phyloP scores from a whole-genome alignment of 306 rosid species.

The Urtica urens region DNA sequence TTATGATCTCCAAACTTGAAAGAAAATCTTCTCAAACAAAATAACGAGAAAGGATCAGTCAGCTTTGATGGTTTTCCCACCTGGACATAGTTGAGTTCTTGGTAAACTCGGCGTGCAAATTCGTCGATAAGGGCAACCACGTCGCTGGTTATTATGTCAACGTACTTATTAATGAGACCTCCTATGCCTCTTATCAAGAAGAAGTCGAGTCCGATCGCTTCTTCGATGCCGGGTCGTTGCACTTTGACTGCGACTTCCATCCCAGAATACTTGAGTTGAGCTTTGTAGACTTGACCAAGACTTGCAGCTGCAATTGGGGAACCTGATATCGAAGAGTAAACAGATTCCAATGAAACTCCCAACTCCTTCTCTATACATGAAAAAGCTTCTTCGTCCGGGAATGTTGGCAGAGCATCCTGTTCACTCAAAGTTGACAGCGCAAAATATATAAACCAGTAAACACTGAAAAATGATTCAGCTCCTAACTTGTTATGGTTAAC shows the following conservation, averaged over 20 bases:
- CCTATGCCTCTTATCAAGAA: constrained; percentile 72
- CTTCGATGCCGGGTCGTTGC: constrained; percentile 90
- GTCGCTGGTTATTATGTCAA: constrained; percentile 64
- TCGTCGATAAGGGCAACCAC: constrained; percentile 83
- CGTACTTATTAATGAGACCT: constrained; percentile 65
- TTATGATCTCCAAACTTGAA: constrained; percentile 68
- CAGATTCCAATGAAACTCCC: constrained; percentile 54
- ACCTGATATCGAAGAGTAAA: constrained; percentile 59
- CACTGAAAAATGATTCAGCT: not conserved
- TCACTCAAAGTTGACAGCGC: constrained; percentile 12
- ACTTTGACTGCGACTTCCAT: constrained; percentile 81
- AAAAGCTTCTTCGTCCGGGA: constrained; percentile 78
- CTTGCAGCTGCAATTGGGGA: constrained; percentile 94
- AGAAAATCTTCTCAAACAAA: constrained; percentile 15
- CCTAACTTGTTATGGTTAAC: no score
- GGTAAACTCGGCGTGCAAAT: constrained; percentile 85
- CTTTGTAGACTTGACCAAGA: constrained; percentile 96
- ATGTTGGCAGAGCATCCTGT: constrained; percentile 87
- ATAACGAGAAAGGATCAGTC: not conserved
- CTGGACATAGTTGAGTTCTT: constrained; percentile 98
- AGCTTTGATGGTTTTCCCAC: constrained; percentile 30
- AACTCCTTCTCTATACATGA: constrained; percentile 78
- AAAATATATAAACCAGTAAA: constrained; percentile 4
- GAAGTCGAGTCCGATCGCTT: constrained; percentile 86
- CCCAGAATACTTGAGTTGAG: constrained; percentile 49